These are phyloP conservation scores for Ceratocystis cubensis DNA, from an alignment of 2,329 filamentous ascomycete species.

Conservation along the genomic window DNA sequence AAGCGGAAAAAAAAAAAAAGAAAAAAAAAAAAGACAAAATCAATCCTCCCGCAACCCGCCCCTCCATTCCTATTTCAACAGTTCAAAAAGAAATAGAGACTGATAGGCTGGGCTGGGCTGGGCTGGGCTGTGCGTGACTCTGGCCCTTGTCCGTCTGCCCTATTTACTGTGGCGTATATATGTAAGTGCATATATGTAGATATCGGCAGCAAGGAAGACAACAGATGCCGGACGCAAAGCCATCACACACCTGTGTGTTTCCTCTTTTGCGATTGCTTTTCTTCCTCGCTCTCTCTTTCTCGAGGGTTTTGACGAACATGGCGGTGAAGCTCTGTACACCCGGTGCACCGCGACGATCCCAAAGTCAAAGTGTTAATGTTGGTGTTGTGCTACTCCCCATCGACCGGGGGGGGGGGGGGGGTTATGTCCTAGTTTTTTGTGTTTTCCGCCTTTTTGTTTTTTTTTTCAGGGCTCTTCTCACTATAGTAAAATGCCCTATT, in stretches of 20 bases:
- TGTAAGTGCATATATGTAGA: background rate
- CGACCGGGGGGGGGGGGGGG: background rate
- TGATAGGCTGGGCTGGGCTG: background rate
- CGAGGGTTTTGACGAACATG: background rate
- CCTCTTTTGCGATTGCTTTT: background rate
- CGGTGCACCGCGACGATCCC: background rate
- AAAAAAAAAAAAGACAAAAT: background rate
- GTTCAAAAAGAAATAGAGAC: background rate
- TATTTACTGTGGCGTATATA: background rate
- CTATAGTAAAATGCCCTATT: background rate
- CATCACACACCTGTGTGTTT: background rate
- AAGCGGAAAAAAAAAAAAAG: background rate
- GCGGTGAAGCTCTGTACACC: background rate
- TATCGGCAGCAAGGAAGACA: background rate
- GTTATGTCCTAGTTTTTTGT: background rate
- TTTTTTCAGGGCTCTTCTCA: background rate
- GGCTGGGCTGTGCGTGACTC: background rate
- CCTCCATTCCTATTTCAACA: background rate
- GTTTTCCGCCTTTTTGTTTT: background rate
- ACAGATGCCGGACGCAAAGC: background rate
- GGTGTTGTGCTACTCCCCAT: background rate
- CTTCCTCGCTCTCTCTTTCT: background rate
- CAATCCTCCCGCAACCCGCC: slow-evolving; percentile 4
- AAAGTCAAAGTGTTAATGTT: background rate
- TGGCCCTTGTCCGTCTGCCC: background rate